Conservation (phyloP, 352 stramenopile genomes). For the Sclerospora graminicola region DNA sequence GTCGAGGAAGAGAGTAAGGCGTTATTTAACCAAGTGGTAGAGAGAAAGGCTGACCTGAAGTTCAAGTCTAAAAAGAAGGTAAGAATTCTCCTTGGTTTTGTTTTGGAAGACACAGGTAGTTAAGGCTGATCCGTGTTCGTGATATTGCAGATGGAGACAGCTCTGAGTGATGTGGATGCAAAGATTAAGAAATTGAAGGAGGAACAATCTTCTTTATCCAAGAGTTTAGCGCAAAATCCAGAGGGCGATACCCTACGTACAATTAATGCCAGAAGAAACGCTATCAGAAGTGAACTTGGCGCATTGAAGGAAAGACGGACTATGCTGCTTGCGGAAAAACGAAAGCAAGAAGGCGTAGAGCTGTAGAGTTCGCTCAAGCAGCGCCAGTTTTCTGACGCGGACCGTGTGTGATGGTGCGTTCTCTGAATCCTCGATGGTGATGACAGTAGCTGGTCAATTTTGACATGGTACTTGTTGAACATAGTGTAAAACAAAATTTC, state of each 20-base stretch:
- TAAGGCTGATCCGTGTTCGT: too few species aligned
- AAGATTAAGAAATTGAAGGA: conserved; percentile 77
- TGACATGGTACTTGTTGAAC: conserved; percentile 22
- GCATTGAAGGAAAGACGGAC: conserved; percentile 74
- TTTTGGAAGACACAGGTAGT: neutral
- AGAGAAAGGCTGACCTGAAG: conserved; percentile 84
- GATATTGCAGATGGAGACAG: conserved; percentile 50
- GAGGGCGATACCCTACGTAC: conserved; percentile 72
- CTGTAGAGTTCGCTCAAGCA: conserved; percentile 19
- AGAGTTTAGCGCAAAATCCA: conserved; percentile 61
- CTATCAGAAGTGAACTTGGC: conserved; percentile 77
- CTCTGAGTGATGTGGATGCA: conserved; percentile 69
- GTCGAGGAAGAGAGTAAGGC: conserved; percentile 85
- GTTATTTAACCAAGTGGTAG: conserved; percentile 83
- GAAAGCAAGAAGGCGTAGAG: conserved; percentile 66
- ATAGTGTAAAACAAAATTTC: conserved; percentile 26
- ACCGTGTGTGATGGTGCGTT: conserved; percentile 12
- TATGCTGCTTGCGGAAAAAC: conserved; percentile 69
- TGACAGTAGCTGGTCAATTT: conserved; percentile 12
- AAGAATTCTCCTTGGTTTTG: neutral
- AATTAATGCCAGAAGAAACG: conserved; percentile 73
- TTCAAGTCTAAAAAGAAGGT: conserved; percentile 87
- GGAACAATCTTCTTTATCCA: conserved; percentile 69
- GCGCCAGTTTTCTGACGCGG: conserved; percentile 1
- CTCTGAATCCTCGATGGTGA: conserved; percentile 1